A percentile compares a stretch with the other conserved stretches of the same genome.
These are phyloP conservation scores for Cyberlindnera sargentensis DNA, from an alignment of 805 yeast genomes.

Conservation along the genomic window DNA sequence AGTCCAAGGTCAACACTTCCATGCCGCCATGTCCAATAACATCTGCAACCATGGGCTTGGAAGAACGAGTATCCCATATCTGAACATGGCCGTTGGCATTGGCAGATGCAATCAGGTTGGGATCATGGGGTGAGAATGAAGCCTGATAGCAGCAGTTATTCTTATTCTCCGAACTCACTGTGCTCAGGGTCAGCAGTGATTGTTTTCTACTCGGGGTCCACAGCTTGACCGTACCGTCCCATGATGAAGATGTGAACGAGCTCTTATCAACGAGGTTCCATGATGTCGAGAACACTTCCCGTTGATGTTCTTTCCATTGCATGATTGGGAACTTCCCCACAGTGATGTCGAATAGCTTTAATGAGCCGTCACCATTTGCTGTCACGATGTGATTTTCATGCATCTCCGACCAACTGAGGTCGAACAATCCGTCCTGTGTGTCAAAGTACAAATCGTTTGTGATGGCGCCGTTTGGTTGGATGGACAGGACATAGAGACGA, in stretches of 20 bases:
- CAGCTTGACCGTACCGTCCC: slow-evolving; percentile 86
- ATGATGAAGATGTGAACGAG: slow-evolving; percentile 69
- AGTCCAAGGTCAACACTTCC: slow-evolving; percentile 77
- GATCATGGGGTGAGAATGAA: slow-evolving; percentile 78
- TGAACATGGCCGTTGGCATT: slow-evolving; percentile 70
- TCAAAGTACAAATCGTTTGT: slow-evolving; percentile 54
- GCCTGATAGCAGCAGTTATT: slow-evolving; percentile 73
- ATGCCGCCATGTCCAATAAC: slow-evolving; percentile 72
- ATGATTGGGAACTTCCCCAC: slow-evolving; percentile 63
- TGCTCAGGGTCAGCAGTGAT: slow-evolving; percentile 50
- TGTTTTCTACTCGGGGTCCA: slow-evolving; percentile 61
- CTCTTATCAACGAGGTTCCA: slow-evolving; percentile 70
- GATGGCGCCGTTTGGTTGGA: slow-evolving; percentile 60
- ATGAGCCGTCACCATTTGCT: slow-evolving; percentile 87
- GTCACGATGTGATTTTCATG: slow-evolving; percentile 81
- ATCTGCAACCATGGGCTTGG: slow-evolving; percentile 50
- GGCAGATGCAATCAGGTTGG: slow-evolving; percentile 59
- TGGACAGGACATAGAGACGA: slow-evolving; percentile 60
- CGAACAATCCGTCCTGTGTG: slow-evolving; percentile 91
- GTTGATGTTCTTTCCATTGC: slow-evolving; percentile 69
- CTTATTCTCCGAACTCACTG: slow-evolving; percentile 23
- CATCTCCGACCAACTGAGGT: slow-evolving; percentile 81
- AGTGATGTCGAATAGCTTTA: slow-evolving; percentile 73
- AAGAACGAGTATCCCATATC: slow-evolving; percentile 74
- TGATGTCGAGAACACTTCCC: slow-evolving; percentile 66